Evolutionary conservation across 2,329 filamentous ascomycete species (phyloP).

Genomic region (Alternaria postmessia): DNA sequence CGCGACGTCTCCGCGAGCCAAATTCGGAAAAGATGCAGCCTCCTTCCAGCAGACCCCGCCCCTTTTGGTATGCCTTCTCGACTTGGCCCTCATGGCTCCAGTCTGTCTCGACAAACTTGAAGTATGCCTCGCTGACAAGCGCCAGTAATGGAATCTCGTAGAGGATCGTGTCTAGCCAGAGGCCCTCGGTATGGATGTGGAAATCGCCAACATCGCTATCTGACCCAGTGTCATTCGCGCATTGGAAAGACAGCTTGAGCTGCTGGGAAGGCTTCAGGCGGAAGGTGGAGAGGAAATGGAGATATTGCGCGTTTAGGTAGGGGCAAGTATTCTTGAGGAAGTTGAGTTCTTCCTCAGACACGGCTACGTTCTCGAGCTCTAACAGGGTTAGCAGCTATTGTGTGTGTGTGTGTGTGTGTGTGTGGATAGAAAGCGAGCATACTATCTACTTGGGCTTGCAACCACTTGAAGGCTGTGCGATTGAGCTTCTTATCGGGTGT

Average conservation of each 20-base stretch:
- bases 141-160: constrained; percentile 97
- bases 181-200: constrained; percentile 77
- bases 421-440: constrained; percentile 11
- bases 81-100: constrained; percentile 91
- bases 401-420: not conserved
- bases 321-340: constrained; percentile 82
- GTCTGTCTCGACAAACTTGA: constrained; percentile 92
- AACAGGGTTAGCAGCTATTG: constrained; percentile 11
- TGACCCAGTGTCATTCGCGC: constrained; percentile 64
- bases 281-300: constrained; percentile 83
- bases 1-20: constrained; percentile 84
- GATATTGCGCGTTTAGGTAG: constrained; percentile 80
- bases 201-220: constrained; percentile 76
- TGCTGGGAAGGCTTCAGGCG: constrained; percentile 82
- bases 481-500: constrained; percentile 93
- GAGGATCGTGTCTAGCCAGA: constrained; percentile 94
- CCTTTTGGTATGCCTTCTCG: constrained; percentile 84
- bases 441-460: constrained; percentile 84
- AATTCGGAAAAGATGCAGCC: constrained; percentile 95
- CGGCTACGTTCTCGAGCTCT: constrained; percentile 83
- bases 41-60: constrained; percentile 75
- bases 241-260: constrained; percentile 72
- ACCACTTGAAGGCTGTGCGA: constrained; percentile 82
- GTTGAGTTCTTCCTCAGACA: constrained; percentile 79
- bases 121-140: constrained; percentile 93